phyloP scores from a whole-genome alignment of 352 stramenopile genomes.

The Elongisporangium senticosum region DNA sequence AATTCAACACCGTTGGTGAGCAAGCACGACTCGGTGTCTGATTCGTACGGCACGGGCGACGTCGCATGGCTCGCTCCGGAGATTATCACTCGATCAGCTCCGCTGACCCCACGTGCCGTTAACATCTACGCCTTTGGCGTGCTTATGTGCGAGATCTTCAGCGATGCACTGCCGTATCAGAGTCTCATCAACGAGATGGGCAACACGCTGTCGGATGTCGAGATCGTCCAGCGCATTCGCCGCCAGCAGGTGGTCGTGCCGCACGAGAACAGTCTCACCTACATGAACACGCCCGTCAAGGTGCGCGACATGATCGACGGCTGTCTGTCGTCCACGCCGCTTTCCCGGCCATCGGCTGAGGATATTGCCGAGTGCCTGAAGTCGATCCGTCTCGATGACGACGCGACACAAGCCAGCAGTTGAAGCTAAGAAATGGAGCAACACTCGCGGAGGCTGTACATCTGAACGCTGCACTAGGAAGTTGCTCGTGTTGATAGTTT shows the following conservation, averaged over 20 bases:
- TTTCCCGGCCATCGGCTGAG: neutral
- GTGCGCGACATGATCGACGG: slow-evolving; percentile 34
- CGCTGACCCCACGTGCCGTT: slow-evolving; percentile 37
- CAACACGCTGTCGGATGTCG: slow-evolving; percentile 50
- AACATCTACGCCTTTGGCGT: slow-evolving; percentile 71
- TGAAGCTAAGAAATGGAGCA: neutral
- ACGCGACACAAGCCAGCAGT: neutral
- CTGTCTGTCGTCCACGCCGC: slow-evolving; percentile 29
- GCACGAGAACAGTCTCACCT: slow-evolving; percentile 41
- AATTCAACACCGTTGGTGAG: slow-evolving; percentile 10
- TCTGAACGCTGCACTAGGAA: neutral
- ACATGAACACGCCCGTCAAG: slow-evolving; percentile 27
- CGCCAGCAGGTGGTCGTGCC: slow-evolving; percentile 27
- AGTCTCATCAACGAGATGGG: slow-evolving; percentile 32
- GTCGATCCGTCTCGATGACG: neutral
- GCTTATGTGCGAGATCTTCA: slow-evolving; percentile 53
- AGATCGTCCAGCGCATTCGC: slow-evolving; percentile 32
- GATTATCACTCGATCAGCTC: slow-evolving; percentile 35
- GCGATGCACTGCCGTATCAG: slow-evolving; percentile 41
- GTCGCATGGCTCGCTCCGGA: slow-evolving; percentile 50
- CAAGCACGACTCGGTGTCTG: neutral
- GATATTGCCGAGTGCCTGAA: neutral
- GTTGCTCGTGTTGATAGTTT: neutral
- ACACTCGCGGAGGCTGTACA: neutral
- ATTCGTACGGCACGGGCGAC: slow-evolving; percentile 42